Evolutionary conservation across 495 filamentous ascomycete species (phyloP), one percentile per base, ranked within the genome.

Genomic region (Penicillium salamii): DNA sequence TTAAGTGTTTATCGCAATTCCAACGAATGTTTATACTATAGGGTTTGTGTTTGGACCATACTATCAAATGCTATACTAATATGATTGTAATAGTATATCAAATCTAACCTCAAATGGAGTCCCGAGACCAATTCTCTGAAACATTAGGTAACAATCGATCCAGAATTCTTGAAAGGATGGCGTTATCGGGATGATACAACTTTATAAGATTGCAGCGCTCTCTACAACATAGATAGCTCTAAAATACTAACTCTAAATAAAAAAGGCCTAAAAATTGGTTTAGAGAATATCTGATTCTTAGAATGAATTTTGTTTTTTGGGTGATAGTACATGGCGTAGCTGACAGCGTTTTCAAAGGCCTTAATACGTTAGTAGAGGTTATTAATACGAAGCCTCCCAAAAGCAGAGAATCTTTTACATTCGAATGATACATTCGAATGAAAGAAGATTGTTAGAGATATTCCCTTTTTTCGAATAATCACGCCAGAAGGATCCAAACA

Each of bases 11-110:
- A n/a, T n/a, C n/a, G n/a, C n/a, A 17, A 51, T 3, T 53, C 28
- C 4, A 62, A 65, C 36, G 28, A 65, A 35, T 56, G 36, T 35
- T 49, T 64, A 33, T 64, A 61, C 42, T 65, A 65, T 36, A 50
- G 24, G 55, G 53, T 65, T 53, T 52, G 36, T 35, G 19, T 20
- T 17, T 44, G n/a, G n/a, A n/a, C n/a, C n/a, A n/a, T n/a, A n/a
- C n/a, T n/a, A n/a, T n/a, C n/a, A n/a, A n/a, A n/a, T n/a, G n/a
- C n/a, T n/a, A n/a, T n/a, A n/a, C n/a, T 15, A 2, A 39, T 11
- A 18, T n/a, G n/a, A 36, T 36, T 7, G 23, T 19, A 6, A 42
- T 5, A 42, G 26, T 28, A 42, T 28, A 42, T 18, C 3, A 17
- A 15, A 41, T 28, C 50, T 58, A 39, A 51, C 21, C 31, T 64